Evolutionary conservation across 2,329 filamentous ascomycete genomes (phyloP), one percentile per base, ranked within the genome.

Genomic region (Orbilia ellipsospora): DNA sequence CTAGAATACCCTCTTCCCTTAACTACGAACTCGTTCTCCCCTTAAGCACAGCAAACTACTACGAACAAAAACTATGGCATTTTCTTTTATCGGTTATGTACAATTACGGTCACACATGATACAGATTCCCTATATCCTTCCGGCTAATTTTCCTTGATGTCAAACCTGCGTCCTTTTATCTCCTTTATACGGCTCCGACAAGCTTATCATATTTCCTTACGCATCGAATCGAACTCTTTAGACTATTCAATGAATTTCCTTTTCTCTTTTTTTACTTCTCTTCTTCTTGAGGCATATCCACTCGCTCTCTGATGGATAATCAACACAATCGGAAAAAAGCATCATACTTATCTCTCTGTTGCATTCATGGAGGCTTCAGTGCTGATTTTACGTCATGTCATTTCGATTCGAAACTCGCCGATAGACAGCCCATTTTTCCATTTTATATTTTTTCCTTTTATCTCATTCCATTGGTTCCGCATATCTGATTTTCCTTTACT

Each of bases 221-320:
- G 72, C 65, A 73, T 74, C 59, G 56, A 74, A 74, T 68, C 63
- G 62, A 73, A 69, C 54, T 65, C 65, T 65, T 66, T 65, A 56
- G 57, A 67, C 62, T 54, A 60, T 70, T 73, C 65, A 72, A 73
- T 73, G 73, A 72, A 66, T 77, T 77, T 67, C 67, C 73, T 73
- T 48, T 48, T 18, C 36, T 64, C 44, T 23, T 48, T 40, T 52
- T 57, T 28, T 60, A 65, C 50, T 15, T 76, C 50, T 15, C 70
- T 66, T 55, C 70, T 52, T 77, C 66, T 72, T 63, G 73, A 69
- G 72, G 72, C 72, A 65, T 42, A 52, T 12, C 12, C 40, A 36
- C 48, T 23, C 18, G 57, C 65, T 42, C 26, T 55, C 44, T 45
- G 68, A 60, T 62, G 36, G 54, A 62, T 28, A 55, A 23, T 51